Conservation (phyloP, 768 basidiomycete genomes). For the Lactifluus volemus region DNA sequence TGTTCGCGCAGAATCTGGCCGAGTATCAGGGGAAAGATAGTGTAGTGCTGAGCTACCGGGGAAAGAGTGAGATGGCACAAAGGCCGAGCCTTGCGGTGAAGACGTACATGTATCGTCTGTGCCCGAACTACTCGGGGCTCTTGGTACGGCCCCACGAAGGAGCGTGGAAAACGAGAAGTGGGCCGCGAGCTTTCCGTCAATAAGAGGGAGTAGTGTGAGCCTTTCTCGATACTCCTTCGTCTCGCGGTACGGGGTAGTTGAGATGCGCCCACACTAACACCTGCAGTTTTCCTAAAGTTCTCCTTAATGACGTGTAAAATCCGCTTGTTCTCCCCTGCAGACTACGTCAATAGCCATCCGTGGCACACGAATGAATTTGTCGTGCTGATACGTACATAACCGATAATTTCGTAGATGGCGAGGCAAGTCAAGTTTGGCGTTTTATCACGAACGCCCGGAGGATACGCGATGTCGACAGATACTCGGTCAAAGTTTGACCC, state of each 20-base stretch:
- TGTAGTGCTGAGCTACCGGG: conserved; percentile 70
- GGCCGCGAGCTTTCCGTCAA: conserved; percentile 76
- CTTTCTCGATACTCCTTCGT: conserved; percentile 41
- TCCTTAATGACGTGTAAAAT: conserved; percentile 10
- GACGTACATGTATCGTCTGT: conserved; percentile 40
- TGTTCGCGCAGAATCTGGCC: conserved; percentile 84
- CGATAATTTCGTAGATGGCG: conserved; percentile 15
- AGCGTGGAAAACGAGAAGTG: conserved; percentile 73
- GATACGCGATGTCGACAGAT: conserved; percentile 12
- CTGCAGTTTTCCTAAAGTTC: conserved; percentile 8
- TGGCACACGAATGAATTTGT: background rate
- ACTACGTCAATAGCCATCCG: background rate
- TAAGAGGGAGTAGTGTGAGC: conserved; percentile 49
- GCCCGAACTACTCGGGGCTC: conserved; percentile 44
- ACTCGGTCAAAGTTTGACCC: background rate
- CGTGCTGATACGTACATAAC: conserved; percentile 7
- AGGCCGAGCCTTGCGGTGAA: background rate
- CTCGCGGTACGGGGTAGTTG: background rate
- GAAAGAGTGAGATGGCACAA: background rate
- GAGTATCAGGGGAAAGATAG: conserved; percentile 75
- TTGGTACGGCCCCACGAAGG: conserved; percentile 42
- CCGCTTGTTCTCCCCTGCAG: conserved; percentile 14
- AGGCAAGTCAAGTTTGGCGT: conserved; percentile 11
- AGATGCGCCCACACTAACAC: conserved; percentile 17
- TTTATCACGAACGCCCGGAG: background rate